phyloP scores from a whole-genome alignment of 129 eudicot genomes.

The Heracleum sosnowskyi region DNA sequence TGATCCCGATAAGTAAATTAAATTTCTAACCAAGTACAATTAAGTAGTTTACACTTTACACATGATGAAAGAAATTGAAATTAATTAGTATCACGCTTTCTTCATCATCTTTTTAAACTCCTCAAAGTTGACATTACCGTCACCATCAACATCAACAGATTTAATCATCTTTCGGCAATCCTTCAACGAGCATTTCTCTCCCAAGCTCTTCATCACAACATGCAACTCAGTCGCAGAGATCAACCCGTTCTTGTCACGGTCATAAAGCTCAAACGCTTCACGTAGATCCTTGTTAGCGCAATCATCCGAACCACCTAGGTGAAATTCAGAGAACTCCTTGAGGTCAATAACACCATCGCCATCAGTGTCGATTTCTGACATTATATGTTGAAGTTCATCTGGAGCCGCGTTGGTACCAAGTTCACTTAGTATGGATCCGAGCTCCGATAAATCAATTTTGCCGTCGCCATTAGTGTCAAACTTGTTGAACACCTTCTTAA shows the following conservation, averaged over 20 bases:
- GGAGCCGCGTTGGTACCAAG: constrained; percentile 51
- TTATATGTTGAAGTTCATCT: constrained; percentile 46
- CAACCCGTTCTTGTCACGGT: constrained; percentile 64
- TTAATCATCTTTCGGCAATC: constrained; percentile 70
- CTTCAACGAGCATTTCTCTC: constrained; percentile 76
- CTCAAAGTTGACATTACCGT: constrained; percentile 71
- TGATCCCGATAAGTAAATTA: no score
- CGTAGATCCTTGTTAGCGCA: constrained; percentile 48
- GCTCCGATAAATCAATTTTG: constrained; percentile 59
- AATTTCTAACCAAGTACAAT: no score
- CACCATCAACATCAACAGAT: constrained; percentile 81
- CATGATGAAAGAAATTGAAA: neutral
- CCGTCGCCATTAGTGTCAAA: constrained; percentile 84
- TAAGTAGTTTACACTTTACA: neutral
- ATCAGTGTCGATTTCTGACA: constrained; percentile 71
- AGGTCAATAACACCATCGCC: constrained; percentile 80
- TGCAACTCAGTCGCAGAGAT: constrained; percentile 74
- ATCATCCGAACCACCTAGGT: constrained; percentile 25
- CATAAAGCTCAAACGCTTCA: constrained; percentile 85
- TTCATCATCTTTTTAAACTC: constrained; percentile 96
- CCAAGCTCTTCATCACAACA: constrained; percentile 59
- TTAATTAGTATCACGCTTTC: neutral
- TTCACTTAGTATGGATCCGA: constrained; percentile 44
- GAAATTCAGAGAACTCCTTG: constrained; percentile 38
- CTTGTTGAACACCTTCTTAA: constrained; percentile 45